phyloP scores from a whole-genome alignment of 441 rosid species.

The Omphalea diandra region DNA sequence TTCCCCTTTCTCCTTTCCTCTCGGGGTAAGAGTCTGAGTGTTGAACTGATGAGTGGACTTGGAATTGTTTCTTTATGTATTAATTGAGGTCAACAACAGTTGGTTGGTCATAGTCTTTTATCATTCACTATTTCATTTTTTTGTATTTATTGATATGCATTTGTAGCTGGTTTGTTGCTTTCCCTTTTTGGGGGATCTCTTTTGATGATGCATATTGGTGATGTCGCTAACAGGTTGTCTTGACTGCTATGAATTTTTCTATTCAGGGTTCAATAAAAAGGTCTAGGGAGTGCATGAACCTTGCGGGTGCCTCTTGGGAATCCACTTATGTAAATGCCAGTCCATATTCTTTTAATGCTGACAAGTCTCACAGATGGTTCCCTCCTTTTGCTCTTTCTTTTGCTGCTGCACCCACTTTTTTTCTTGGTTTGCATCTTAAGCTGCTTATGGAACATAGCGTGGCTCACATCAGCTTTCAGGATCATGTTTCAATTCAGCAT shows the following conservation, averaged over 20 bases:
- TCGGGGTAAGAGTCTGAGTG: neutral
- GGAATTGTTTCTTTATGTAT: neutral
- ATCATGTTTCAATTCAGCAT: slow-evolving; percentile 39
- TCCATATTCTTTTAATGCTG: slow-evolving; percentile 31
- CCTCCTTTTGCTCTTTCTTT: slow-evolving; percentile 51
- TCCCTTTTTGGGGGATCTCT: neutral
- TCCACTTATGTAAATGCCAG: slow-evolving; percentile 28
- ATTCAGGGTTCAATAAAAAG: slow-evolving; percentile 49
- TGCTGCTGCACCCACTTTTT: slow-evolving; percentile 58
- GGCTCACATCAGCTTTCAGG: slow-evolving; percentile 31
- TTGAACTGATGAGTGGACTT: neutral
- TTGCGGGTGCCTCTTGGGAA: slow-evolving; percentile 34
- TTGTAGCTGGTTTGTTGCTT: neutral
- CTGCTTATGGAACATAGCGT: slow-evolving; percentile 54
- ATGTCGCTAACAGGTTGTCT: neutral
- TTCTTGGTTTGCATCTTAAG: slow-evolving; percentile 60
- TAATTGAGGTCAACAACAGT: no score
- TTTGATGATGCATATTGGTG: neutral
- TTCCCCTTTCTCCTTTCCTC: no score
- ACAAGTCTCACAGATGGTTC: slow-evolving; percentile 32
- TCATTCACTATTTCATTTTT: neutral
- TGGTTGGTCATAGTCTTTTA: neutral
- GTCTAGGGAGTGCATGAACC: slow-evolving; percentile 33
- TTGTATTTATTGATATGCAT: neutral
- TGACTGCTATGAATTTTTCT: slow-evolving; percentile 22